Base-by-base conservation (phyloP, 768 basidiomycete species). In the Kwoniella sp. region DNA sequence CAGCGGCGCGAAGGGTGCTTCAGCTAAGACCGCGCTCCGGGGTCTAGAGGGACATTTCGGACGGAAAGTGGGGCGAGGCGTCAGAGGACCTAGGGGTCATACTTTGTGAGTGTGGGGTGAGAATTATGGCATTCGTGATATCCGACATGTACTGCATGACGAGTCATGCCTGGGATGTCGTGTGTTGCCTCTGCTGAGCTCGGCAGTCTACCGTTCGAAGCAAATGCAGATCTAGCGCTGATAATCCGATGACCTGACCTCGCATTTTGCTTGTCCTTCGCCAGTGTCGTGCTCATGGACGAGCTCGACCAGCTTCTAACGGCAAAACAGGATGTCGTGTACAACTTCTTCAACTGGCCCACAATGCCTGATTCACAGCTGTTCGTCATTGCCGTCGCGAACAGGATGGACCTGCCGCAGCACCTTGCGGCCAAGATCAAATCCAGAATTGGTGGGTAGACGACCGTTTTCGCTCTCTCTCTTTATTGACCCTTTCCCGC, bases 261-360 rank as follows among this genome's bases (percentile, higher is more conserved):
- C 12, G 20, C 34, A 30, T n/a, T 5, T 15, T n/a, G 30, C 30
- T 29, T 65, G 63, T 15, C 55, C 41, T 37, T 13, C 17, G 29
- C 7, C 69, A 97, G 93, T 63, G 90, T 98, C 4, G 93, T 98
- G 4, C 84, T 99, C 17, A 98, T 99, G 92, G 95, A 99, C 79
- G 96, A 99, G 81, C 85, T 99, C 4, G 96, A 99, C 81, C 96
- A 98, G 79, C 85, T 99, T 29, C 87, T 98, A 72, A 98, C 95
- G 0, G 84, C 90, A 20, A 96, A 96, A 78, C 95, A 99, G 79
- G 95, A 99, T 64, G 95, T 99, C 11, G 90, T 99, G 23, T 99
- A 99, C 82, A 97, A 97, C 76, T 98, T 99, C 82, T 98, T 98
- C 85, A 98, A 99, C 78, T 99, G 96, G 95, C 96, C 96, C 1